phyloP scores from a whole-genome alignment of 2,329 filamentous ascomycete genomes.

The Lomentospora prolificans region DNA sequence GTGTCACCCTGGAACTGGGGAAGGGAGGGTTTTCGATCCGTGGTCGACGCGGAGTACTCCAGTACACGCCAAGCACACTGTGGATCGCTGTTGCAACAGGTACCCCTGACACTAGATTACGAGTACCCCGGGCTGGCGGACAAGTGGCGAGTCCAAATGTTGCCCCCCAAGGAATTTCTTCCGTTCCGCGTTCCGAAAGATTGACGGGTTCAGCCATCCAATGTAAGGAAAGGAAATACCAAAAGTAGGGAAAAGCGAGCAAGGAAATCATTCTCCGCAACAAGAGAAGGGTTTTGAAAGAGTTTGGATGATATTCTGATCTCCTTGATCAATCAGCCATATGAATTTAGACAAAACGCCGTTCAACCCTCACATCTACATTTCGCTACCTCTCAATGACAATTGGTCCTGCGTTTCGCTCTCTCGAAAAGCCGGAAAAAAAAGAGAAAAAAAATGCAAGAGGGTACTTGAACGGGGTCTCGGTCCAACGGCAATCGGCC shows the following conservation, averaged over 20 bases:
- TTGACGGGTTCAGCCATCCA: background rate
- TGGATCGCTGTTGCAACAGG: background rate
- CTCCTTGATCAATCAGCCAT: background rate
- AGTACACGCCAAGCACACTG: background rate
- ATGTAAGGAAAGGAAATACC: background rate
- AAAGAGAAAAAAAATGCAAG: background rate
- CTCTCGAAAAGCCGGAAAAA: background rate
- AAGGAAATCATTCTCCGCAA: background rate
- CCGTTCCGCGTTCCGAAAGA: background rate
- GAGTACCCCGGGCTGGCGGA: too few relatives aligned
- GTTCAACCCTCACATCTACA: too few relatives aligned
- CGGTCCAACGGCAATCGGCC: conserved; percentile 7
- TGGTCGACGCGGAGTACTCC: background rate
- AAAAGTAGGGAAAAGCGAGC: background rate
- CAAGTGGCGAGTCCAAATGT: too few relatives aligned
- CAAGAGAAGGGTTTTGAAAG: background rate
- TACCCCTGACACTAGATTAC: too few relatives aligned
- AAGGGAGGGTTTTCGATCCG: conserved; percentile 5
- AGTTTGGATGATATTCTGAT: background rate
- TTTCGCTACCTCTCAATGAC: too few relatives aligned
- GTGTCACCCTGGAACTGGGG: conserved; percentile 8
- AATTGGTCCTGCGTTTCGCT: too few relatives aligned
- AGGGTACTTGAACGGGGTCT: conserved; percentile 5
- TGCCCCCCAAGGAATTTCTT: background rate
- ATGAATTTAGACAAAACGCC: background rate